Evolutionary conservation across 768 basidiomycete genomes (phyloP).

Genomic region (Pisolithus tinctorius): DNA sequence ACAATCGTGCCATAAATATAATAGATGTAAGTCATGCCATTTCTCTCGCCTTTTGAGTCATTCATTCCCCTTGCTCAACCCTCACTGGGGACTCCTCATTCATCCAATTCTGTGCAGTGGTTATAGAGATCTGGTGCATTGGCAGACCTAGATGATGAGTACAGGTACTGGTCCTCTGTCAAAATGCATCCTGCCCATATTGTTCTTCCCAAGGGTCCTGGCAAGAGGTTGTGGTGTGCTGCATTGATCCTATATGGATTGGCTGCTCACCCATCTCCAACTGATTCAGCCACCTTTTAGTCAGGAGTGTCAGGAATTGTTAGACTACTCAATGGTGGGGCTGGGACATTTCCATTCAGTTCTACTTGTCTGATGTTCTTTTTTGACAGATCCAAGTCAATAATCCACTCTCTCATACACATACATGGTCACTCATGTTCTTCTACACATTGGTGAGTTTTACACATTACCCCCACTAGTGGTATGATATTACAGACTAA

Average conservation of each 20-base stretch:
- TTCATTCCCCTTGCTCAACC: neutral
- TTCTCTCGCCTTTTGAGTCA: neutral
- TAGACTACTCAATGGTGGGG: slow-evolving; percentile 48
- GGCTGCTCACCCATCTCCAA: slow-evolving; percentile 54
- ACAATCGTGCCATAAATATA: too few relatives aligned
- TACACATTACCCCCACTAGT: neutral
- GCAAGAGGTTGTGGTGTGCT: slow-evolving; percentile 63
- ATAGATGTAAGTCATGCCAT: too few relatives aligned
- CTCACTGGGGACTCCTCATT: too few relatives aligned
- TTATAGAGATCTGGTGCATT: neutral
- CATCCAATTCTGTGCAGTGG: too few relatives aligned
- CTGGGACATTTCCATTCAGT: too few relatives aligned
- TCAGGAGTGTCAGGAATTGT: slow-evolving; percentile 73
- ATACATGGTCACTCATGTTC: slow-evolving; percentile 59
- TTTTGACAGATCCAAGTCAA: too few relatives aligned
- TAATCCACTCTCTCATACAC: too few relatives aligned
- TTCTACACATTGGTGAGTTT: slow-evolving; percentile 60
- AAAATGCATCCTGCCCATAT: slow-evolving; percentile 73
- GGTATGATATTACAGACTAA: too few relatives aligned
- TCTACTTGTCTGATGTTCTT: too few relatives aligned
- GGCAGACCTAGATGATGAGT: slow-evolving; percentile 66
- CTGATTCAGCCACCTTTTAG: slow-evolving; percentile 60
- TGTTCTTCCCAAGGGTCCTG: slow-evolving; percentile 48
- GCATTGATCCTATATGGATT: slow-evolving; percentile 80
- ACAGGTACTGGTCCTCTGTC: too few relatives aligned